Percentiles rank a stretch among this genome's conserved stretches.
These are phyloP conservation scores for Sungouiella thailandica DNA, from an alignment of 805 yeast species.

Conservation along the genomic window DNA sequence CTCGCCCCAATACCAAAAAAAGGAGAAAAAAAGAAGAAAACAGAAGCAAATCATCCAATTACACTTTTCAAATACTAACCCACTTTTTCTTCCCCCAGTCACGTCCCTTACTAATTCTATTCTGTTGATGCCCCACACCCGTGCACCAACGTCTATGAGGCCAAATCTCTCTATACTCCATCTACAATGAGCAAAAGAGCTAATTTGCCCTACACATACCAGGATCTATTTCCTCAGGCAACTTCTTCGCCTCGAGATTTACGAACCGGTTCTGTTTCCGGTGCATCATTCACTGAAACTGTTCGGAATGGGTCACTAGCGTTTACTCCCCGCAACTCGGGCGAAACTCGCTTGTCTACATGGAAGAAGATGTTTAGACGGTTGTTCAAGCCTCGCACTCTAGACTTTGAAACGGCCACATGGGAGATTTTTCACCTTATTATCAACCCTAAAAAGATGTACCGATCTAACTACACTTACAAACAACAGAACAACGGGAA, in stretches of 20 bases:
- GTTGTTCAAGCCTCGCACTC: conserved; percentile 63
- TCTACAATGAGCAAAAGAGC: no score
- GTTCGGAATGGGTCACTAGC: conserved; percentile 1
- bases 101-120: no score
- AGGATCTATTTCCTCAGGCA: conserved; percentile 35
- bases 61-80: no score
- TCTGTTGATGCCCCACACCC: no score
- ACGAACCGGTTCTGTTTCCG: conserved; percentile 14
- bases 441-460: conserved; percentile 74
- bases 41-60: no score
- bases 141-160: no score
- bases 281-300: no score
- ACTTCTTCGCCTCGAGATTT: conserved; percentile 8
- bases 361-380: conserved; percentile 30
- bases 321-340: conserved; percentile 10
- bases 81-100: no score
- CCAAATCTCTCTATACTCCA: no score
- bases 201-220: conserved; percentile 39
- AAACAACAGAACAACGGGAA: conserved; percentile 62
- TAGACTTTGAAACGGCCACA: conserved; percentile 87
- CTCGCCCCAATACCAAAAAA: no score
- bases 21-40: no score
- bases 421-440: conserved; percentile 84
- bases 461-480: conserved; percentile 67
- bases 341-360: conserved; percentile 13